phyloP scores from a whole-genome alignment of 164 flowering plant genomes.

The grape (Vitis vinifera) region DNA sequence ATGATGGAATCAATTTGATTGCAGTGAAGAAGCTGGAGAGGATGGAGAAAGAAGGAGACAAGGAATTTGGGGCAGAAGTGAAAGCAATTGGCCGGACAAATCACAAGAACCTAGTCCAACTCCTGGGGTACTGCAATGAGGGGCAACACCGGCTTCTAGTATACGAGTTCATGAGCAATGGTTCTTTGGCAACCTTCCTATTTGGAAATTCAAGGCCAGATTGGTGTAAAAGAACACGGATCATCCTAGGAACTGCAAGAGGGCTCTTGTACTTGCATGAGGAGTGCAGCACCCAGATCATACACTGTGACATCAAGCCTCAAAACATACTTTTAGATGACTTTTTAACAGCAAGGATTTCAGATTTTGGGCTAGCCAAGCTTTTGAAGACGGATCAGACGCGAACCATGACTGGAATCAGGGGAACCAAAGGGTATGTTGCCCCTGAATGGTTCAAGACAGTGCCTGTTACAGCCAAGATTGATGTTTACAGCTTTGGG shows the following conservation, averaged over 20 bases:
- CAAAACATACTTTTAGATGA: conserved; percentile 26
- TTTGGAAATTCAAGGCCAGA: conserved; percentile 12
- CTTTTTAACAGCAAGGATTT: conserved; percentile 11
- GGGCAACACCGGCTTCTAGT: conserved; percentile 22
- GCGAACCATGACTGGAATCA: conserved; percentile 15
- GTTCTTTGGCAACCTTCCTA: conserved; percentile 15
- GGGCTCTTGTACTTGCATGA: conserved; percentile 25
- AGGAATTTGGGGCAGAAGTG: conserved; percentile 30
- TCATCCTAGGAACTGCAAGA: conserved; percentile 12
- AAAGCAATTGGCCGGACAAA: conserved; percentile 21
- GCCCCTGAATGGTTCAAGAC: conserved; percentile 27
- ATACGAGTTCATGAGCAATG: conserved; percentile 23
- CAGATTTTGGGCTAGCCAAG: conserved; percentile 17
- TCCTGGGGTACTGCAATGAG: conserved; percentile 30
- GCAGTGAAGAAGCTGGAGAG: conserved; percentile 29
- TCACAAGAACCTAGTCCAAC: conserved; percentile 26
- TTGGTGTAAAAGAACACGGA: conserved; percentile 13
- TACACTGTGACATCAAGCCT: conserved; percentile 27
- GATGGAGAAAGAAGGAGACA: conserved; percentile 13
- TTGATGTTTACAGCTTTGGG: conserved; percentile 30
- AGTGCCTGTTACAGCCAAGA: conserved; percentile 20
- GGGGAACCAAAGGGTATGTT: conserved; percentile 27
- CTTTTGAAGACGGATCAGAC: conserved; percentile 21
- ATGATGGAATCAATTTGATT: neutral
- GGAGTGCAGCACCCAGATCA: conserved; percentile 25